Conservation (phyloP, 164 flowering plant species). For the Nymphaea colorata region DNA sequence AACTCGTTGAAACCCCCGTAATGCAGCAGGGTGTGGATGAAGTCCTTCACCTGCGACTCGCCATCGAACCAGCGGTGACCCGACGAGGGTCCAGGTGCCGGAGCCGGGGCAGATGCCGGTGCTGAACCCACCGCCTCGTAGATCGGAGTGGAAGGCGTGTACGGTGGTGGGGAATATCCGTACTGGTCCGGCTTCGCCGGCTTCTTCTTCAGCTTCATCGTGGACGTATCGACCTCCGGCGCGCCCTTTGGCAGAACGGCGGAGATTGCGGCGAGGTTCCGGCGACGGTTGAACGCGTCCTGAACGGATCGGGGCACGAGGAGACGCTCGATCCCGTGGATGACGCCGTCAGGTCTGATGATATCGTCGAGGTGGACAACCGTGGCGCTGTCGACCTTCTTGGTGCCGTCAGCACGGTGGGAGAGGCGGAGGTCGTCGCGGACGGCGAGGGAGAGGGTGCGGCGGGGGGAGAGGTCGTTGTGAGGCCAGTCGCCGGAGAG, state of each 20-base stretch:
- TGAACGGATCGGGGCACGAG: slow-evolving; percentile 58
- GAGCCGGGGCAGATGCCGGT: slow-evolving; percentile 63
- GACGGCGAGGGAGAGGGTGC: slow-evolving; percentile 16
- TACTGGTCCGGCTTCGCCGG: slow-evolving; percentile 27
- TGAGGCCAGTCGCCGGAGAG: slow-evolving; percentile 15
- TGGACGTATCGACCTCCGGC: slow-evolving; percentile 74
- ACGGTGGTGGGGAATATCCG: slow-evolving; percentile 13
- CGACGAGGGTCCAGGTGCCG: slow-evolving; percentile 76
- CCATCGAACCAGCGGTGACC: slow-evolving; percentile 57
- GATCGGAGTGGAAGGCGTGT: slow-evolving; percentile 40
- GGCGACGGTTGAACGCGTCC: slow-evolving; percentile 53
- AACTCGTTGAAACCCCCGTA: slow-evolving; percentile 84
- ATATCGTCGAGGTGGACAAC: slow-evolving; percentile 47
- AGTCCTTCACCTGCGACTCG: slow-evolving; percentile 56
- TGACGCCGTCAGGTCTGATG: slow-evolving; percentile 61
- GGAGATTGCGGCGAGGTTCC: slow-evolving; percentile 45
- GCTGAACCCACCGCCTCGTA: slow-evolving; percentile 66
- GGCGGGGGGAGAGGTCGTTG: slow-evolving; percentile 3
- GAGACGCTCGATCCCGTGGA: slow-evolving; percentile 62
- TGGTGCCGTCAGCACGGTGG: slow-evolving; percentile 5
- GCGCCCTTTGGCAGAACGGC: slow-evolving; percentile 66
- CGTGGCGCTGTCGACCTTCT: slow-evolving; percentile 26
- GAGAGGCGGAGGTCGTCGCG: slow-evolving; percentile 17
- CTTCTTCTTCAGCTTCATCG: slow-evolving; percentile 51
- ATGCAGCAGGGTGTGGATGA: slow-evolving; percentile 56